Conservation (phyloP, 2,329 filamentous ascomycete genomes). For the Arachnomyces sp. region DNA sequence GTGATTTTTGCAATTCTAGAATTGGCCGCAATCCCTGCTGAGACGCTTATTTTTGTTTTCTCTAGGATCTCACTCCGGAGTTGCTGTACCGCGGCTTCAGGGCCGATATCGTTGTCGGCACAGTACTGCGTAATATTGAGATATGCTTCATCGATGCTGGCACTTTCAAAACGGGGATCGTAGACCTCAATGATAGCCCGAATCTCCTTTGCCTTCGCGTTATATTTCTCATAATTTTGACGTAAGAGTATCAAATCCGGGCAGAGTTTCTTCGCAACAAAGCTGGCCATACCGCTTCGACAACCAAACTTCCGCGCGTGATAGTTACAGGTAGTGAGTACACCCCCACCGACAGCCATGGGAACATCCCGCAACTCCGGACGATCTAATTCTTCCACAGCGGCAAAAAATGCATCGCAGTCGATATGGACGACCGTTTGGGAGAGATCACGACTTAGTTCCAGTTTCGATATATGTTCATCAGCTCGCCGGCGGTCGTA, state of each 20-base stretch:
- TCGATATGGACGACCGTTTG: conserved; percentile 88
- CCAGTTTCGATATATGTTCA: conserved; percentile 70
- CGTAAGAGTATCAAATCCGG: conserved; percentile 75
- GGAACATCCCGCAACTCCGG: conserved; percentile 80
- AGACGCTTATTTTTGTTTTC: conserved; percentile 76
- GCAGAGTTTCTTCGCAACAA: conserved; percentile 90
- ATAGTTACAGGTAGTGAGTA: conserved; percentile 74
- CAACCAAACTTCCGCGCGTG: conserved; percentile 82
- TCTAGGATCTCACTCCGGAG: conserved; percentile 70
- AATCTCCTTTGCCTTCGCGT: conserved; percentile 79
- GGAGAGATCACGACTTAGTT: conserved; percentile 68
- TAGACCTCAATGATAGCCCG: conserved; percentile 77
- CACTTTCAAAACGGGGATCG: conserved; percentile 83
- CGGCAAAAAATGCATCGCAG: conserved; percentile 95
- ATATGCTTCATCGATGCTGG: conserved; percentile 94
- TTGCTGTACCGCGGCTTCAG: conserved; percentile 67
- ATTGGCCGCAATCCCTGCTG: conserved; percentile 89
- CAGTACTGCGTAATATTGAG: conserved; percentile 91
- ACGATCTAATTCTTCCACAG: conserved; percentile 76
- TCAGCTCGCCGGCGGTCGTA: conserved; percentile 70
- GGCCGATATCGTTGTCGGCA: conserved; percentile 55
- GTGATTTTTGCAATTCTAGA: conserved; percentile 91
- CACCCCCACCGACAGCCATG: conserved; percentile 78
- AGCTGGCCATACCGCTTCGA: conserved; percentile 89
- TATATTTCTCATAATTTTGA: conserved; percentile 86